Evolutionary conservation across 2,329 filamentous ascomycete genomes (phyloP), one percentile per base, ranked within the genome.

Genomic region (Ophiostoma sp.): DNA sequence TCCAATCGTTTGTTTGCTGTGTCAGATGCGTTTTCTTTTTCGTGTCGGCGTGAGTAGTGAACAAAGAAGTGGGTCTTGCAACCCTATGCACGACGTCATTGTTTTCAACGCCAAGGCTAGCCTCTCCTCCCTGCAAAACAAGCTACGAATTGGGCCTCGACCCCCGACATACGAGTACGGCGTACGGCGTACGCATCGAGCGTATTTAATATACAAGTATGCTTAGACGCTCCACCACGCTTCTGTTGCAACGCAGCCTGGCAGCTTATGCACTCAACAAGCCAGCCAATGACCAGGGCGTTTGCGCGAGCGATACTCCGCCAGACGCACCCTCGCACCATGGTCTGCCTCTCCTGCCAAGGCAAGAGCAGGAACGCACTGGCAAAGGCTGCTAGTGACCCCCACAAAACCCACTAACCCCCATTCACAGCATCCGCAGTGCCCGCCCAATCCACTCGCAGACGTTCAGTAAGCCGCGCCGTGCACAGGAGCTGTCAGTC

Each of bases 51-150:
- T 36, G 11, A 9, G 27, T 18, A 60, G 27, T 12, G 11, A 60
- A 60, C 12, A 5, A 4, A 14, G 6, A 9, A 60, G 55, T 60
- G 55, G 55, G 55, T 60, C 55, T 16, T 6, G 27, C 27, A 55
- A 11, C 49, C 14, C 55, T 38, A 14, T 14, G 27, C 8, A 60
- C 55, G 55, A 60, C 55, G 55, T 60, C 55, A 60, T 60, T 60
- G 55, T 60, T 60, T 60, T 60, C 55, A 60, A 38, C 55, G 49
- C 49, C 49, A 55, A 55, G 49, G 49, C 49, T 55, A 9, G 49
- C 49, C 49, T 55, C 14, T 55, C 49, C 18, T 55, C 7, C 18
- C 47, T 52, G 47, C 47, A 52, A 52, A 52, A 52, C 47, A 52
- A n/a, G 47, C n/a, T 52, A 52, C 47, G 47, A 52, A 52, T 52